phyloP scores from a whole-genome alignment of 495 filamentous ascomycete genomes.

The Aspergillus baeticus region DNA sequence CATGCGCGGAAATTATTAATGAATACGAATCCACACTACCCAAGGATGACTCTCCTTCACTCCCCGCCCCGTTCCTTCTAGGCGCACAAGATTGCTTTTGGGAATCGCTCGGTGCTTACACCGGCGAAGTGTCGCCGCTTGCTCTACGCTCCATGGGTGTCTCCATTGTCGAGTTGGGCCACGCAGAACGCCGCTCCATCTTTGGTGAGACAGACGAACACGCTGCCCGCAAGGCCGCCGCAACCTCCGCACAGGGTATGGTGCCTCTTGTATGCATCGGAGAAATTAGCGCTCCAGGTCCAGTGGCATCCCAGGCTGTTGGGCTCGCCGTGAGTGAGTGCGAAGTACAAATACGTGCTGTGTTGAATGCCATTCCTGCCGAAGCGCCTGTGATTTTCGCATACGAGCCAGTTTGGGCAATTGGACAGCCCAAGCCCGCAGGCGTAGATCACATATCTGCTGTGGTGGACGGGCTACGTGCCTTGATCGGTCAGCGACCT shows the following conservation, averaged over 20 bases:
- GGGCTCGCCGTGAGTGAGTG: slow-evolving; percentile 64
- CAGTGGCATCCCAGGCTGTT: slow-evolving; percentile 49
- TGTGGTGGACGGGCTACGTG: slow-evolving; percentile 63
- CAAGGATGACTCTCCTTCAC: slow-evolving; percentile 25
- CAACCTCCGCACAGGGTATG: slow-evolving; percentile 64
- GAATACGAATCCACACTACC: slow-evolving; percentile 31
- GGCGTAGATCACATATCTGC: slow-evolving; percentile 65
- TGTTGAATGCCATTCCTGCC: slow-evolving; percentile 55
- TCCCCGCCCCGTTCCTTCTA: slow-evolving; percentile 48
- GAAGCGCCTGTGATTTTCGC: slow-evolving; percentile 73
- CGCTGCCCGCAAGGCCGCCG: slow-evolving; percentile 64
- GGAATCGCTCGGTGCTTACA: slow-evolving; percentile 63
- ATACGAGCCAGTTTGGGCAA: slow-evolving; percentile 91
- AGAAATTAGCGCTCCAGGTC: slow-evolving; percentile 53
- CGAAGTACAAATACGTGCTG: slow-evolving; percentile 57
- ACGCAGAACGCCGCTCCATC: slow-evolving; percentile 69
- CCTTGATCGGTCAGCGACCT: slow-evolving; percentile 37
- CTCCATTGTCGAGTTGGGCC: slow-evolving; percentile 71
- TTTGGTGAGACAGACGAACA: slow-evolving; percentile 70
- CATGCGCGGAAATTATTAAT: slow-evolving; percentile 51
- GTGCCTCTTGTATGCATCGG: slow-evolving; percentile 80
- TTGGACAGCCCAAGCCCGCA: slow-evolving; percentile 73
- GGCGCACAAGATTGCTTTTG: slow-evolving; percentile 76
- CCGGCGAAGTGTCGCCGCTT: slow-evolving; percentile 72
- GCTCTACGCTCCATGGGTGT: slow-evolving; percentile 64